A percentile compares a stretch with the other conserved stretches of the same genome.
Evolutionary conservation across 257 asterid genomes (phyloP).

Genomic region (Hygrophila difformis): DNA sequence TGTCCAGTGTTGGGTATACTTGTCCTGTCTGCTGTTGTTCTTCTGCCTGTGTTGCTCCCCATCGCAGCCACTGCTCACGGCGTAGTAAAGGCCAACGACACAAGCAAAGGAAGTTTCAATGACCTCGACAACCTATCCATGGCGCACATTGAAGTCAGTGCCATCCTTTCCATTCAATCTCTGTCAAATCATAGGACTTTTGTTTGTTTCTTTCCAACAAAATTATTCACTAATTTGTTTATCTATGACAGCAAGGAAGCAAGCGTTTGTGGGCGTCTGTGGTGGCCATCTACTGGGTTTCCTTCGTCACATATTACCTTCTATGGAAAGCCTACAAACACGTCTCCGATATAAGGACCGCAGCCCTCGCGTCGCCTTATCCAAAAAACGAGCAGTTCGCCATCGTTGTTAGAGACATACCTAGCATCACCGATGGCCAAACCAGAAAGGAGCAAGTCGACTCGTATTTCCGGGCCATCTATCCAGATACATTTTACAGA

Average conservation of each 20-base stretch:
- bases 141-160: constrained; percentile 61
- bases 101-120: constrained; percentile 57
- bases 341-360: constrained; percentile 54
- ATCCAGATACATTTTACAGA: constrained; percentile 75
- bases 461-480: constrained; percentile 59
- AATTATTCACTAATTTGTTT: constrained; percentile 1
- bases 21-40: constrained; percentile 51
- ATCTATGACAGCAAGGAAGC: constrained; percentile 38
- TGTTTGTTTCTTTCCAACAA: too few species aligned
- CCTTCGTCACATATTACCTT: constrained; percentile 51
- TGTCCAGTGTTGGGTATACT: constrained; percentile 67
- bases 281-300: constrained; percentile 55
- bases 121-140: constrained; percentile 76
- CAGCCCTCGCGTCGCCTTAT: constrained; percentile 70
- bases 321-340: constrained; percentile 83
- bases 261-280: constrained; percentile 72
- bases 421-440: constrained; percentile 42
- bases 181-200: too few species aligned
- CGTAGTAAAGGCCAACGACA: constrained; percentile 21
- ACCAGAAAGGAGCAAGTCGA: constrained; percentile 82
- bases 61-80: constrained; percentile 52
- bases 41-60: constrained; percentile 78
- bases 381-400: constrained; percentile 70
- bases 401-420: constrained; percentile 74
- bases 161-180: neutral